Evolutionary conservation across 2,329 filamentous ascomycete species (phyloP).

Genomic region (Xylaria sp.): DNA sequence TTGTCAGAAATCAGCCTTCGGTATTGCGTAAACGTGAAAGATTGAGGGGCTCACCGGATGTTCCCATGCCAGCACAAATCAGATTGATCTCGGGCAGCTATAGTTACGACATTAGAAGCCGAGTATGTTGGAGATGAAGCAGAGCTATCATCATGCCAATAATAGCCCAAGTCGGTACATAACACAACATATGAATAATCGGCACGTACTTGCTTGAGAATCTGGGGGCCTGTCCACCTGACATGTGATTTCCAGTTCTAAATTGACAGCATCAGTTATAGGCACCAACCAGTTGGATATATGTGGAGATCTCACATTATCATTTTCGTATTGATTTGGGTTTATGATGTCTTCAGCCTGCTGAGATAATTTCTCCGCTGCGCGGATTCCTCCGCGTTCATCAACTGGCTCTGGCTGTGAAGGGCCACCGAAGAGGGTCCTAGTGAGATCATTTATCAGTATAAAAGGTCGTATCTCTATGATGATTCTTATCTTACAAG

Average conservation of each 20-base stretch:
- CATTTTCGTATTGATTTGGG: neutral
- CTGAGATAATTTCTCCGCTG: neutral
- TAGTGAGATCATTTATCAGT: neutral
- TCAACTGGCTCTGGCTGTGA: neutral
- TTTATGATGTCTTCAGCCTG: neutral
- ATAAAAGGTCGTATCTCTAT: neutral
- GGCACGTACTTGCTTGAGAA: neutral
- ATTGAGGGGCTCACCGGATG: conserved; percentile 57
- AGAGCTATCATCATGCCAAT: neutral
- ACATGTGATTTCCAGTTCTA: neutral
- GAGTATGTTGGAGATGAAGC: neutral
- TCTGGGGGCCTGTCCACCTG: neutral
- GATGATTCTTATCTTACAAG: neutral
- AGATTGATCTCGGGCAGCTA: conserved; percentile 32
- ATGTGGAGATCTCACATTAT: neutral
- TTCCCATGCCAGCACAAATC: conserved; percentile 60
- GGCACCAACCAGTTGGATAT: neutral
- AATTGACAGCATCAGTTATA: neutral
- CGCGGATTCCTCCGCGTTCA: neutral
- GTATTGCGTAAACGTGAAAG: conserved; percentile 33
- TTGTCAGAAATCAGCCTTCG: neutral
- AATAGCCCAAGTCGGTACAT: neutral
- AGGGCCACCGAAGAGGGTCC: neutral
- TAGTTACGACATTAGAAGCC: neutral
- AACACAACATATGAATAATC: neutral